Evolutionary conservation across 1,284 basidiomycete species (phyloP).

Genomic region (Inonotus hispidus): DNA sequence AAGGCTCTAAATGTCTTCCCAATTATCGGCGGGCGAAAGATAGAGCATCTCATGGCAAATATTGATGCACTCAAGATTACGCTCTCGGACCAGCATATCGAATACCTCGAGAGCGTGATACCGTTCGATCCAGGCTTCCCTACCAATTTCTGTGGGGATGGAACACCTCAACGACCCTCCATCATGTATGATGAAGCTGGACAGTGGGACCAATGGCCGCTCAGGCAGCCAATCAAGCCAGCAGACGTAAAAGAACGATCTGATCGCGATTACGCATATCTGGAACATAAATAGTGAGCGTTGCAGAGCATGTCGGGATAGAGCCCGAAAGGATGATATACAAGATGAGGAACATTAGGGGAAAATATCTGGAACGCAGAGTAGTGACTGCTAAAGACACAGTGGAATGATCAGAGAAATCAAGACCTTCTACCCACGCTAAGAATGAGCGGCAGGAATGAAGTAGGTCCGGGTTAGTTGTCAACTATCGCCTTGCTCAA

Average conservation of each 20-base stretch:
- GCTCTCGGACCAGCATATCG: slow-evolving; percentile 23
- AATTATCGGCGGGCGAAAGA: slow-evolving; percentile 26
- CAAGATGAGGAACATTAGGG: too few species aligned
- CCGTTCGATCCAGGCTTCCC: slow-evolving; percentile 28
- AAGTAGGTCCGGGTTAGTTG: too few species aligned
- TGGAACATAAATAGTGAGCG: too few species aligned
- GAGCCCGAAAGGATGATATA: too few species aligned
- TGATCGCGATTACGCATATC: neutral
- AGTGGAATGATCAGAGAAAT: too few species aligned
- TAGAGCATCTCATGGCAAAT: slow-evolving; percentile 27
- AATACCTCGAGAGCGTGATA: slow-evolving; percentile 19
- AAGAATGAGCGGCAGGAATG: too few species aligned
- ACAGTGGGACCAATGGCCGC: slow-evolving; percentile 1
- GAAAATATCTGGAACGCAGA: too few species aligned
- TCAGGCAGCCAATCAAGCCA: slow-evolving; percentile 2
- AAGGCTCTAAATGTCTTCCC: slow-evolving; percentile 23
- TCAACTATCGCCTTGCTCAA: too few species aligned
- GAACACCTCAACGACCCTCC: neutral
- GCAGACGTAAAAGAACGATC: neutral
- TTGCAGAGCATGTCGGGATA: too few species aligned
- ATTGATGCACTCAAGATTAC: slow-evolving; percentile 25
- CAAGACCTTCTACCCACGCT: too few species aligned
- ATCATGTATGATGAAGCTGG: neutral
- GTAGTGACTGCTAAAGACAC: too few species aligned
- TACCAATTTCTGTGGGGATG: neutral